Percentiles rank a stretch among this genome's conserved stretches.
Evolutionary conservation across 176 grass and related monocot species (phyloP).

Genomic region (Hsuehochloa calcarea): DNA sequence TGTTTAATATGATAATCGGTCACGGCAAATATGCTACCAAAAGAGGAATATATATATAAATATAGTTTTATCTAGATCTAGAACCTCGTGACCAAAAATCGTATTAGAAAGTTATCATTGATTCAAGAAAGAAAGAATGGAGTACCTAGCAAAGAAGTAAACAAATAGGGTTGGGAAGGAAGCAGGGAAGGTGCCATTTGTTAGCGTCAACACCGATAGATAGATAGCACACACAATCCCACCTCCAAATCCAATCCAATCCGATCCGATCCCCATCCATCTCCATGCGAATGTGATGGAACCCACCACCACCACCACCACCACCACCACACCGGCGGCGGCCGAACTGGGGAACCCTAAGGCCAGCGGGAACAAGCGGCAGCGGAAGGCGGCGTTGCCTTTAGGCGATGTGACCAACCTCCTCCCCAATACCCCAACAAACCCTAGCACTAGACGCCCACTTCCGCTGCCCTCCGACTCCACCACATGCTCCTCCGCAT

Average conservation of each 20-base stretch:
- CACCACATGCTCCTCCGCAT: neutral
- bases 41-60: too few species aligned
- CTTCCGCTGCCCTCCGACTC: neutral
- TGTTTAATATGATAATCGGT: too few species aligned
- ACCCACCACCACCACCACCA: too few species aligned
- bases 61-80: too few species aligned
- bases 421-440: neutral
- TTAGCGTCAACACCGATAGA: too few species aligned
- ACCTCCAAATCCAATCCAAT: neutral
- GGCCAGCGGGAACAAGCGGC: slow-evolving; percentile 10
- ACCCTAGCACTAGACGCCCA: neutral
- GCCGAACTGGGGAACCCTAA: neutral
- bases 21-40: too few species aligned
- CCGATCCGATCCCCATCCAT: neutral
- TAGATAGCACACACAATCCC: neutral
- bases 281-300: neutral
- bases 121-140: too few species aligned
- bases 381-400: slow-evolving; percentile 18
- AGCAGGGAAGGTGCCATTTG: too few species aligned
- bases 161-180: too few species aligned
- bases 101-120: too few species aligned
- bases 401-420: slow-evolving; percentile 56
- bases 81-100: too few species aligned
- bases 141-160: too few species aligned
- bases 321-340: neutral